Percentiles rank a stretch among this genome's conserved stretches.
phyloP scores from a whole-genome alignment of 768 basidiomycete species.

The Termitomyces titanicus region DNA sequence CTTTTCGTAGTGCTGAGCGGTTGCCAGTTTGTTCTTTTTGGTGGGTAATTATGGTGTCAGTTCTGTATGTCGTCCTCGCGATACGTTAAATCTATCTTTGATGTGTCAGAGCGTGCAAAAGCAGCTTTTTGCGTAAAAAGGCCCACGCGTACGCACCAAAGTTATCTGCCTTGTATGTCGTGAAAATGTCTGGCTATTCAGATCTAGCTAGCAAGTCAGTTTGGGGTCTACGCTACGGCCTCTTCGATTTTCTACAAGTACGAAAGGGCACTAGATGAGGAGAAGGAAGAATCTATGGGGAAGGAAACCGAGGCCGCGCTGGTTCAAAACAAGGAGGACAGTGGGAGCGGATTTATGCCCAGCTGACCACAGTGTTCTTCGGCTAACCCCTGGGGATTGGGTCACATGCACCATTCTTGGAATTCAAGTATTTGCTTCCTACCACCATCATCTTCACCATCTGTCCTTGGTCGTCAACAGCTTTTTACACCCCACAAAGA shows the following conservation, averaged over 20 bases:
- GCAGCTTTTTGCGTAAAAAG: not conserved
- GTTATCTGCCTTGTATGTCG: slow-evolving; percentile 12
- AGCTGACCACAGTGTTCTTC: slow-evolving; percentile 19
- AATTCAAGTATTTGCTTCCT: not conserved
- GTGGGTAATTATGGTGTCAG: slow-evolving; percentile 11
- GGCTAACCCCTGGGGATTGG: slow-evolving; percentile 21
- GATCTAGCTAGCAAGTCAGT: slow-evolving; percentile 14
- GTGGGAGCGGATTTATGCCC: slow-evolving; percentile 22
- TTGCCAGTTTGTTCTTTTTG: slow-evolving; percentile 19
- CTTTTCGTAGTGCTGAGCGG: slow-evolving; percentile 20
- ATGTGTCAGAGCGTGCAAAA: slow-evolving; percentile 5
- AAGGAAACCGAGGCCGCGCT: slow-evolving; percentile 13
- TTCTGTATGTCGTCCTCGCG: slow-evolving; percentile 10
- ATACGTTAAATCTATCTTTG: slow-evolving; percentile 5
- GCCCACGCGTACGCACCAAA: slow-evolving; percentile 11
- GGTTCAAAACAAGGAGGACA: slow-evolving; percentile 18
- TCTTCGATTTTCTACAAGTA: slow-evolving; percentile 15
- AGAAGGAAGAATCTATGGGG: slow-evolving; percentile 19
- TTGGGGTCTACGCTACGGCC: slow-evolving; percentile 10
- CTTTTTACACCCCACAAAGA: not conserved
- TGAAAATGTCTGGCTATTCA: slow-evolving; percentile 12
- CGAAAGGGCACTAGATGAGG: slow-evolving; percentile 11
- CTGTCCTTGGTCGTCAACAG: not conserved
- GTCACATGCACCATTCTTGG: slow-evolving; percentile 21
- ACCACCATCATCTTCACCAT: not conserved